Percentiles rank a stretch among this genome's conserved stretches.
Evolutionary conservation across 306 rosid species (phyloP).

Genomic region (Castanopsis chinensis): DNA sequence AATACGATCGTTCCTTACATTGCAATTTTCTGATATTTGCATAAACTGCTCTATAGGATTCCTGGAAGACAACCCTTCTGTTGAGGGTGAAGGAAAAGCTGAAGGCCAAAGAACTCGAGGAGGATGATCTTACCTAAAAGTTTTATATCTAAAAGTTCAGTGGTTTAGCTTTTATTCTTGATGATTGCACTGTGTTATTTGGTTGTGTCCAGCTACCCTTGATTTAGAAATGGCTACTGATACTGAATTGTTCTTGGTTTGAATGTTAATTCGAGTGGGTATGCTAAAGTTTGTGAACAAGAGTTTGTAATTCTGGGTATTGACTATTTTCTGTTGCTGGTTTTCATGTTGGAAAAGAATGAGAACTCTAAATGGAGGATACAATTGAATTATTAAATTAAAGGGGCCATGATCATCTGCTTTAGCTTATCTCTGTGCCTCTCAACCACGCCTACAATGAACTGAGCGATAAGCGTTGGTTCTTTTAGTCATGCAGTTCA

Average conservation of each 20-base stretch:
- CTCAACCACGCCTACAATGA: not conserved
- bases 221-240: conserved; percentile 19
- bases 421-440: not conserved
- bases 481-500: too few species aligned
- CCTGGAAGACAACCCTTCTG: conserved; percentile 94
- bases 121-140: conserved; percentile 84
- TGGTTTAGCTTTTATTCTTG: conserved; percentile 30
- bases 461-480: not conserved
- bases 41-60: conserved; percentile 54
- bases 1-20: not conserved
- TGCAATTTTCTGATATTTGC: conserved; percentile 8
- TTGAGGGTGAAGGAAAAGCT: conserved; percentile 96
- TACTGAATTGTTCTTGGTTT: conserved; percentile 29
- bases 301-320: not conserved
- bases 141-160: not conserved
- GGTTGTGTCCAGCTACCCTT: conserved; percentile 30
- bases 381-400: not conserved
- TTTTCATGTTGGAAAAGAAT: not conserved
- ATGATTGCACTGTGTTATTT: conserved; percentile 33
- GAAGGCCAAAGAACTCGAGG: conserved; percentile 96
- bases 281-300: not conserved
- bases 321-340: not conserved
- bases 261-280: conserved; percentile 23
- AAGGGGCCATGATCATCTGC: not conserved
- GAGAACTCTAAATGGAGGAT: not conserved